These are phyloP conservation scores for Xylaria multiplex DNA, from an alignment of 2,329 filamentous ascomycete species.

Conservation along the genomic window DNA sequence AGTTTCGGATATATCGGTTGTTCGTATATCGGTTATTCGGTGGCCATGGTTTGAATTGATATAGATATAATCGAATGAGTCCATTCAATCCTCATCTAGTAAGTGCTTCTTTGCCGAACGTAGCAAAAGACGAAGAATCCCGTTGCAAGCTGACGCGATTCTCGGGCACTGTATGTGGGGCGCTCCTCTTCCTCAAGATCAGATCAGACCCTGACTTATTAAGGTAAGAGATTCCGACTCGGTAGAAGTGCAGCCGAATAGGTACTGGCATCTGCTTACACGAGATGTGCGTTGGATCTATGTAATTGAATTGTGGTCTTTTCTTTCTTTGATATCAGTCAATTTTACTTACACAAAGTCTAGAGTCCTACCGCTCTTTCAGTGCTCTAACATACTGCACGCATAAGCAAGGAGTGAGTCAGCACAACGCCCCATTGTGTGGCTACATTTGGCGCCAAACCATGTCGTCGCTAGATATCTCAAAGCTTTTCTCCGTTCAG, in stretches of 20 bases:
- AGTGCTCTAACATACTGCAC: not conserved
- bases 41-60: not conserved
- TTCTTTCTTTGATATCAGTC: not conserved
- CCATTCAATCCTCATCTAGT: not conserved
- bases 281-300: not conserved
- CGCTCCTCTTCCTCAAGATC: too few species aligned
- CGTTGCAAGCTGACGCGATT: not conserved
- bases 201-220: not conserved
- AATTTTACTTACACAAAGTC: not conserved
- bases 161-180: slow-evolving; percentile 1
- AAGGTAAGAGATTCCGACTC: not conserved
- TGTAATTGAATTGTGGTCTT: not conserved
- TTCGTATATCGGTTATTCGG: slow-evolving; percentile 14
- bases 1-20: slow-evolving; percentile 26
- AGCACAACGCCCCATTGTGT: not conserved
- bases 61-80: not conserved
- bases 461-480: slow-evolving; percentile 26
- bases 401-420: too few species aligned
- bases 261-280: not conserved
- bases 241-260: slow-evolving; percentile 10
- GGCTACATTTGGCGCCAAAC: not conserved
- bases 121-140: not conserved
- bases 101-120: not conserved
- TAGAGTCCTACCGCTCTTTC: not conserved
- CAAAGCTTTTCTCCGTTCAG: slow-evolving; percentile 33